phyloP scores from a whole-genome alignment of 495 filamentous ascomycete species.

The Neurospora sublineolata region DNA sequence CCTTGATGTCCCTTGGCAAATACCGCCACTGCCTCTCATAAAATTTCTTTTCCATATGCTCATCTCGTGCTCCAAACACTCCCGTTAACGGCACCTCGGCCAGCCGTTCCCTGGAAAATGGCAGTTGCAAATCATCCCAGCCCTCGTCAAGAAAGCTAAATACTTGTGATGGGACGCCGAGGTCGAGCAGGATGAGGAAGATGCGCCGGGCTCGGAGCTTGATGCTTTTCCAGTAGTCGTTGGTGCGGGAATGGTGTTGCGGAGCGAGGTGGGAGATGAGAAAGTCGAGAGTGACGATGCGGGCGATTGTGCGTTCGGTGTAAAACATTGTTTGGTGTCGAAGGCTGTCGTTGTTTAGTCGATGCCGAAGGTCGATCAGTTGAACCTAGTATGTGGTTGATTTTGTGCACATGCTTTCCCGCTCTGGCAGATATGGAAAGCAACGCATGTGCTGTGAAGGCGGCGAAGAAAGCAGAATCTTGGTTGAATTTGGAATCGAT shows the following conservation, averaged over 20 bases:
- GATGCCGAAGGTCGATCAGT: not conserved
- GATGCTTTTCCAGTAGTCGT: slow-evolving; percentile 77
- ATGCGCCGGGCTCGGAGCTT: slow-evolving; percentile 63
- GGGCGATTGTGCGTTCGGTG: not conserved
- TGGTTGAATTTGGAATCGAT: not conserved
- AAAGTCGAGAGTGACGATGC: slow-evolving; percentile 50
- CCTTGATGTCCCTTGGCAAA: slow-evolving; percentile 55
- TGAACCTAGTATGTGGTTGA: not conserved
- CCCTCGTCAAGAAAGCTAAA: slow-evolving; percentile 78
- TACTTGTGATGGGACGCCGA: slow-evolving; percentile 74
- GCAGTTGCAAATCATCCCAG: slow-evolving; percentile 82
- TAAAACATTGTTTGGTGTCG: not conserved
- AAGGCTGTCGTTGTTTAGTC: not conserved
- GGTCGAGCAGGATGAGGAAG: slow-evolving; percentile 70
- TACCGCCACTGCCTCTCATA: slow-evolving; percentile 74
- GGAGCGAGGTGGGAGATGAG: slow-evolving; percentile 47
- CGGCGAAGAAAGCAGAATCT: not conserved
- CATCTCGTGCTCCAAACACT: slow-evolving; percentile 32
- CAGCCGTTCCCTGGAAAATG: slow-evolving; percentile 57
- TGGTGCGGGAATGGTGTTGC: not conserved
- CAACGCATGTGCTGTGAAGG: not conserved
- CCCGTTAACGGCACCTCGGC: slow-evolving; percentile 38
- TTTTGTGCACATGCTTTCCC: not conserved
- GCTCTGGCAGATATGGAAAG: not conserved
- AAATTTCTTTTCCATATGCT: slow-evolving; percentile 60